Conservation (phyloP, 2,329 filamentous ascomycete species). For the Volutella citrinella region DNA sequence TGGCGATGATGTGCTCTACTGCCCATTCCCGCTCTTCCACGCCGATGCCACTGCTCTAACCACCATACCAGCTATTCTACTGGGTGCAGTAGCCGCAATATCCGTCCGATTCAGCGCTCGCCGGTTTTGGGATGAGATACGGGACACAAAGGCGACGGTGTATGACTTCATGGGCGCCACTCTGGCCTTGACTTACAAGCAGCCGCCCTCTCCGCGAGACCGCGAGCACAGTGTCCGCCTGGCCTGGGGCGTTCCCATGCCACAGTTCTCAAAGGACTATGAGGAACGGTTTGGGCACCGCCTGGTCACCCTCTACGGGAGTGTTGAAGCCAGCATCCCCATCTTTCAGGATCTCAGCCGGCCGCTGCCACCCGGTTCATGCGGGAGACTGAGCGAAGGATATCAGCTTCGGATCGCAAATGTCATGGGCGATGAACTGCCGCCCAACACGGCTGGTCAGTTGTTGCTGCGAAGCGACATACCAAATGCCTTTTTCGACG, state of each 20-base stretch:
- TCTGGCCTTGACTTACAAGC: constrained; percentile 7
- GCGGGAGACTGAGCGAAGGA: constrained; percentile 2
- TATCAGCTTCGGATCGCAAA: constrained; percentile 6
- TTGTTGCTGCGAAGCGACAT: constrained; percentile 3
- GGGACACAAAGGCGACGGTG: constrained; percentile 4
- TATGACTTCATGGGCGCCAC: constrained; percentile 10
- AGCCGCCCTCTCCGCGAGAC: constrained; percentile 2
- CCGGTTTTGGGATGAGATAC: constrained; percentile 8
- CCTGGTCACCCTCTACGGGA: constrained; percentile 3
- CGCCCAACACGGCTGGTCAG: constrained; percentile 2
- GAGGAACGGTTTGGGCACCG: constrained; percentile 1
- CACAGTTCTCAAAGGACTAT: constrained; percentile 1
- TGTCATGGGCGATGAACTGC: constrained; percentile 4
- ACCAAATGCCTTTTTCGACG: constrained; percentile 5
- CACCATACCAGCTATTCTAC: constrained; percentile 1
- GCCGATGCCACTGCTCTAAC: constrained; percentile 1
- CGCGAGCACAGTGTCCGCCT: constrained; percentile 4
- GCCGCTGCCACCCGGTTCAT: constrained; percentile 1
- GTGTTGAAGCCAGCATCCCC: constrained; percentile 2
- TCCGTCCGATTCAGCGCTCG: constrained; percentile 3
- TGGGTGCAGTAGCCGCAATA: too few relatives aligned
- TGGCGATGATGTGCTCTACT: constrained; percentile 3
- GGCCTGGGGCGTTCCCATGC: constrained; percentile 5
- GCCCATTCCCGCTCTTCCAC: constrained; percentile 5
- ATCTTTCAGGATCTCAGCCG: background rate